Base-by-base conservation (phyloP, 805 yeast genomes). In the Hanseniaspora jakobsenii region DNA sequence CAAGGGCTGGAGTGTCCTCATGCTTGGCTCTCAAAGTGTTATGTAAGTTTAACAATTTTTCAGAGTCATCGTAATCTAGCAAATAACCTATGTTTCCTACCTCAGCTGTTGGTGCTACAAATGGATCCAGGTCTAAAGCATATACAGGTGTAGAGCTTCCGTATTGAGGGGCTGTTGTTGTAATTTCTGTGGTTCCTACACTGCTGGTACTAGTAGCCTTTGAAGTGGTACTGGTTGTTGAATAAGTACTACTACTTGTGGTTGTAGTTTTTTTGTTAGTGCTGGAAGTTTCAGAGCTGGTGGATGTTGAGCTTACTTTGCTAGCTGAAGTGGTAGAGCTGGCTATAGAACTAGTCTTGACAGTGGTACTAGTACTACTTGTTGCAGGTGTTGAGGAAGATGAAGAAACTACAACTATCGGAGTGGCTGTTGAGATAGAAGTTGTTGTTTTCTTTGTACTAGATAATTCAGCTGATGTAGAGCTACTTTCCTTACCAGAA, bases 1-100 rank as follows among this genome's bases (percentile, higher is more conserved):
- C 52, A 51, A 77, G 59, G 9, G 62, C 58, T 6, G 63, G 61
- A 27, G 65, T 69, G 29, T 65, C 62, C 16, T 47, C 50, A 54
- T 73, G 78, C 14, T 52, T 47, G 23, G 72, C 65, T 63, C 81
- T 66, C 53, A 66, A 60, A 14, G 48, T 47, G 57, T 77, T 77
- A 58, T 75, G 79, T 37, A 66, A 70, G 37, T 62, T 63, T 51
- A 76, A 61, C 30, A 74, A 13, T 14, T 29, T 4, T 1, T 32
- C 34, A 26, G 47, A 44, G 23, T 44, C 47, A 12, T 4, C n/a
- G 6, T 24, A 3, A 18, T 37, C 47, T 13, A 44, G n/a, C 29
- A 44, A 27, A 28, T 44, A 44, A 10, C 47, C 47, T 2, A 36
- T 30, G 27, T 30, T 32, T 3, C 47, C 47, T 3, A 13, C 37